phyloP scores from a whole-genome alignment of 345 rosid species.

The Populus tremula region DNA sequence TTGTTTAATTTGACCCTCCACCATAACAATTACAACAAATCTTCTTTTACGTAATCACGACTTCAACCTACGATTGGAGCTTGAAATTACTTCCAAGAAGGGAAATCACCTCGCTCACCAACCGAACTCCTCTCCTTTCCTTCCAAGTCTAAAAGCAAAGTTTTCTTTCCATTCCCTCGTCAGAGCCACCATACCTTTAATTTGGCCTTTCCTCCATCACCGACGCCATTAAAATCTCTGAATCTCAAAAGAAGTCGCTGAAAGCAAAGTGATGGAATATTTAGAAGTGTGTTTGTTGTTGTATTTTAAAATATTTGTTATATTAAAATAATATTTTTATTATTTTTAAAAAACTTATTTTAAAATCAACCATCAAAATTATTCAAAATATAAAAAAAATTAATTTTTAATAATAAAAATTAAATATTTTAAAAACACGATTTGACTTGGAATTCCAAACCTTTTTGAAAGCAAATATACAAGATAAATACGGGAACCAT shows the following conservation, averaged over 20 bases:
- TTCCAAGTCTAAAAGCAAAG: not conserved
- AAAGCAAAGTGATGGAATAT: too few species aligned
- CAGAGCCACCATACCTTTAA: not conserved
- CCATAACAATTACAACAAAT: not conserved
- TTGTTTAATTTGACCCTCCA: not conserved
- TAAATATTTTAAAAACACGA: too few species aligned
- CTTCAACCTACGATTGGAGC: not conserved
- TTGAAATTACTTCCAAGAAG: conserved; percentile 6
- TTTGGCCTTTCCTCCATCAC: not conserved
- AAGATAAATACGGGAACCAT: too few species aligned
- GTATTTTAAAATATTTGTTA: too few species aligned
- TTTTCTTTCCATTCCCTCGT: not conserved
- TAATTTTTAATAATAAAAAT: too few species aligned
- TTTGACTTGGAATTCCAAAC: too few species aligned
- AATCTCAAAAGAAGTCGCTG: too few species aligned
- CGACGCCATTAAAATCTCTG: not conserved
- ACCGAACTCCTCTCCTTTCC: not conserved
- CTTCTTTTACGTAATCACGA: not conserved
- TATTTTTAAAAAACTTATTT: too few species aligned
- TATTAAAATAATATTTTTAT: too few species aligned
- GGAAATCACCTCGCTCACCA: conserved; percentile 5
- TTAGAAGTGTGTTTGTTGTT: too few species aligned
- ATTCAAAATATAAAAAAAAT: too few species aligned
- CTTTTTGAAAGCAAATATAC: too few species aligned
- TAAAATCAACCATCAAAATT: fast-evolving